Evolutionary conservation across 306 rosid genomes (phyloP), one percentile per base, ranked within the genome.

Genomic region (Sindora glabra): DNA sequence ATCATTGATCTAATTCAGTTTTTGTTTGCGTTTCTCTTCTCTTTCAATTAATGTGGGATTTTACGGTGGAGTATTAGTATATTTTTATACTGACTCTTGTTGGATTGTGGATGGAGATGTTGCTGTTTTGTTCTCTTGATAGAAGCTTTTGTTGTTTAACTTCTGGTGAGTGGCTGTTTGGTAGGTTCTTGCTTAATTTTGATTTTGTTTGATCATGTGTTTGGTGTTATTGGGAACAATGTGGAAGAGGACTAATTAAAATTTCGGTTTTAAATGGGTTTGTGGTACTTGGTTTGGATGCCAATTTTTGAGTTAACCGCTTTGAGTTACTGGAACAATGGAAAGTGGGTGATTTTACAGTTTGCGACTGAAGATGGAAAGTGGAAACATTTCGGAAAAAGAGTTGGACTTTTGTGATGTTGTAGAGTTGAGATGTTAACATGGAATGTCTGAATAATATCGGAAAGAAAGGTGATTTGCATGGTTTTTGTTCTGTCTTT

Each of bases 211-310:
- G 67, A 32, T 72, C 25, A 59, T 15, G 13, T 58, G 48, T 39
- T 56, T 68, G 55, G 42, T 19, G 70, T 36, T 59, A 64, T 56
- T 67, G 56, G 45, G 64, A 42, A 50, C 46, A 73, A 69, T 64
- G 76, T 34, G 54, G 32, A 6, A 61, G 55, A 45, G 38, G 50
- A 12, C 29, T 26, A 3, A 24, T 33, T 59, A 59, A 30, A 10
- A 38, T 45, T 64, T 68, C 53, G 67, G 76, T 40, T 58, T n/a
- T 6, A 6, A 41, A 8, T 59, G 37, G 40, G 69, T 45, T 16
- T 16, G 29, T 14, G 38, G n/a, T 48, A 52, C 19, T 53, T 65
- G 29, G 59, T 38, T 18, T 11, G 48, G 59, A 56, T 58, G 49
- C 9, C 27, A 67, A 45, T 72, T 48, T 68, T 33, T 40, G 48